Base-by-base conservation (phyloP, 495 filamentous ascomycete species). In the Penicillium cataractarum region DNA sequence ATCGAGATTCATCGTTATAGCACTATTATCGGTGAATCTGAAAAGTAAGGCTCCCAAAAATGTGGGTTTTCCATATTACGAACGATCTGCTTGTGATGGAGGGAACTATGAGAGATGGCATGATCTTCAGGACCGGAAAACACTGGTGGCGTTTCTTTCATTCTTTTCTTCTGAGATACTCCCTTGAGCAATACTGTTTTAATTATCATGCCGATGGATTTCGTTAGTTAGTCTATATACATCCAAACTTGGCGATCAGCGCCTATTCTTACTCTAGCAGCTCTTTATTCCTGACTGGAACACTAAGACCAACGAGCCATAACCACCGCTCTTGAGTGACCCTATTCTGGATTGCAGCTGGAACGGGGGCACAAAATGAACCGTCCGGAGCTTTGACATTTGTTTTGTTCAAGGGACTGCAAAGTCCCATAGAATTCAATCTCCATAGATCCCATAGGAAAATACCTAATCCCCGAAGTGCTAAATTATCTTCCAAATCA, bases 1-100 rank as follows among this genome's bases (percentile, higher is more conserved):
- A 56, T 67, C 10, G 64, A 70, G 26, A 31, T 65, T 17, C 64
- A 64, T 19, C 48, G 56, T 4, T 70, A 67, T 24, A 70, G 62
- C 24, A 54, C 22, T 7, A 56, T 56, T 5, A 42, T 56, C 19
- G 54, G 21, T 10, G 35, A 26, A 26, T 42, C 54, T 0, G 37
- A 42, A n/a, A 42, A 56, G 24, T 56, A 29, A 56, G 21, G 2
- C n/a, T 37, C 7, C 12, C 7, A 12, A 1, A 0, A 22, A n/a
- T n/a, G n/a, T n/a, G 17, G 31, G 19, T 4, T 0, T 21, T 0
- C 1, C 0, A 37, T 22, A 4, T 22, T 5, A 17, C 17, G 17
- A 24, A 35, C 17, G 32, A 53, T 2, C n/a, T 19, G 17, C 21
- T 32, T 12, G 29, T 2, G 19, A 19, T 19, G n/a, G 9, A 37